Base-by-base conservation (phyloP, 139 green algal genomes). In the Picochlorum sp. region DNA sequence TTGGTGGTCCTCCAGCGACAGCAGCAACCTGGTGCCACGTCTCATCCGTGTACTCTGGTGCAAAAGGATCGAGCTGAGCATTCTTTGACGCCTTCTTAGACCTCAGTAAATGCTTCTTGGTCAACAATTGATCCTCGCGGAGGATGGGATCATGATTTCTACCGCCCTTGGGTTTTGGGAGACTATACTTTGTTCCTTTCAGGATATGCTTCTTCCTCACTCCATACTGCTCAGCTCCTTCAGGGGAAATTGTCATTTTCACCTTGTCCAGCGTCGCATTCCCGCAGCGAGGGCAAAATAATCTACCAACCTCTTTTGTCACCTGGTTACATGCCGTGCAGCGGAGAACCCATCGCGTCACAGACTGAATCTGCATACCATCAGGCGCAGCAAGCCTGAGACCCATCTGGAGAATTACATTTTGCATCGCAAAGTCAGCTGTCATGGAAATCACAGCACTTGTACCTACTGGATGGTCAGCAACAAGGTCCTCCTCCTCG, bases 361-460 rank as follows among this genome's bases (percentile, higher is more conserved):
- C 59, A 26, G 74, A 57, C 21, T 44, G 72, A 69, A 98, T 90
- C 56, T 78, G 78, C 45, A 73, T 69, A 20, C 92, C 92, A 73
- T 96, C 83, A 7, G 74, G 76, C 2, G 86, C 78, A 14, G 90
- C 67, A 52, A 95, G 69, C 2, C 81, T 71, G 67, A 96, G 74
- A 14, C 88, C 88, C 87, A 96, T 94, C 81, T 95, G 88, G 69
- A 96, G 69, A 49, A 77, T 50, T 66, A 98, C 92, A 68, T 98
- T 98, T 79, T 98, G 92, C 91, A 98, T 98, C 2, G 91, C 81
- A 67, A 92, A 98, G 68, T 98, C 92, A 3, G 76, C 89, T 13
- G 92, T 98, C 15, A 96, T 62, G 34, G 21, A 73, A 30, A 75
- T 70, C 26, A 97, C 76, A n/a, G 51, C 68, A 49, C 66, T 83